Percentiles rank a stretch among this genome's conserved stretches.
These are phyloP conservation scores for Coniochaeta pulveracea DNA, from an alignment of 2,329 filamentous ascomycete species.

Conservation along the genomic window DNA sequence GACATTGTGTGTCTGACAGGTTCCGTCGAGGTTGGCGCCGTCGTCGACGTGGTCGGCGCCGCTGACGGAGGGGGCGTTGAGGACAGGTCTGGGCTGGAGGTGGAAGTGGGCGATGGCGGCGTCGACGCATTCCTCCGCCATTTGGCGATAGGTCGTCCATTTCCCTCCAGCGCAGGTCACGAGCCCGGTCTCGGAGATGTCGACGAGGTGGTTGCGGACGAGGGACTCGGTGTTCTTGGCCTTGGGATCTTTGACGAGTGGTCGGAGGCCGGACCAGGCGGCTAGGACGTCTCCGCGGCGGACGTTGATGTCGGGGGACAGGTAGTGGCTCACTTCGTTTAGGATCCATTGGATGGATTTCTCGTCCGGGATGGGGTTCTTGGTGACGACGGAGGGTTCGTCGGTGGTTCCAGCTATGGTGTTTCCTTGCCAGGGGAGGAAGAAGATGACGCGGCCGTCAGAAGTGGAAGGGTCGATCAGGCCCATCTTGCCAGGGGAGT, in stretches of 20 bases:
- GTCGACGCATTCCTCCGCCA: slow-evolving; percentile 79
- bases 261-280: slow-evolving; percentile 70
- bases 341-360: slow-evolving; percentile 77
- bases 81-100: slow-evolving; percentile 39
- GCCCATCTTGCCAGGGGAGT: slow-evolving; percentile 70
- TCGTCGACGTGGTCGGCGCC: slow-evolving; percentile 60
- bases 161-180: slow-evolving; percentile 76
- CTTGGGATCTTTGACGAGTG: slow-evolving; percentile 70
- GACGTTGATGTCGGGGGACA: slow-evolving; percentile 65
- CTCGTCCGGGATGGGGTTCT: slow-evolving; percentile 61
- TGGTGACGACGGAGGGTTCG: slow-evolving; percentile 55
- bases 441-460: slow-evolving; percentile 81
- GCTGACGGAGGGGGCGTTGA: slow-evolving; percentile 51
- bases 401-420: slow-evolving; percentile 80
- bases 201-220: slow-evolving; percentile 71
- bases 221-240: slow-evolving; percentile 74
- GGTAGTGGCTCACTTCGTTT: slow-evolving; percentile 63
- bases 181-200: slow-evolving; percentile 62
- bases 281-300: slow-evolving; percentile 66
- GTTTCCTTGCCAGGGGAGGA: slow-evolving; percentile 78
- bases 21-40: slow-evolving; percentile 57
- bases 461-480: slow-evolving; percentile 73
- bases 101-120: slow-evolving; percentile 59
- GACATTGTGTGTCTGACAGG: slow-evolving; percentile 64
- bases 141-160: slow-evolving; percentile 83